Evolutionary conservation across 2,329 filamentous ascomycete genomes (phyloP).

Genomic region (Fusarium sp.): DNA sequence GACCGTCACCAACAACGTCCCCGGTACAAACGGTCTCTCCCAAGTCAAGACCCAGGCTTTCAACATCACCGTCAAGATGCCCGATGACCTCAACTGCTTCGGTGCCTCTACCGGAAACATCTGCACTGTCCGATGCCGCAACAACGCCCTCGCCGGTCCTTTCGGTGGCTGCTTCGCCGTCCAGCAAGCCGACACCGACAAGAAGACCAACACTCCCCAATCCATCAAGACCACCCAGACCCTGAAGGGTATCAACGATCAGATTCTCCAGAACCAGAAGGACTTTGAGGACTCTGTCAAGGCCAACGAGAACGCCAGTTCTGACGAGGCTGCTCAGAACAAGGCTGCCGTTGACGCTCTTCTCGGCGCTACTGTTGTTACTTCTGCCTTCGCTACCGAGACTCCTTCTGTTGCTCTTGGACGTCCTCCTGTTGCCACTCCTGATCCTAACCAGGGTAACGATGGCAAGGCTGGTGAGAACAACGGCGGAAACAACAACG

Average conservation of each 20-base stretch:
- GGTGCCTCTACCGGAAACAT: slow-evolving; percentile 67
- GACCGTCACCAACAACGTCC: slow-evolving; percentile 68
- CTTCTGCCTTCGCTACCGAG: slow-evolving; percentile 48
- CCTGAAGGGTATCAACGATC: slow-evolving; percentile 57
- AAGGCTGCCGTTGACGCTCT: slow-evolving; percentile 55
- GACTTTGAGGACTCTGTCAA: slow-evolving; percentile 58
- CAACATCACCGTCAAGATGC: slow-evolving; percentile 66
- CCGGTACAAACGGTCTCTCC: slow-evolving; percentile 67
- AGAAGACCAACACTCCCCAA: slow-evolving; percentile 57
- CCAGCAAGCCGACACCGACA: slow-evolving; percentile 60
- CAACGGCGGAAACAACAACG: slow-evolving; percentile 14
- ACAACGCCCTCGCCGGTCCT: slow-evolving; percentile 66
- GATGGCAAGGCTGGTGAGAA: slow-evolving; percentile 17
- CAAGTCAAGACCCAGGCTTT: slow-evolving; percentile 67
- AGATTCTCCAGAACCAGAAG: slow-evolving; percentile 62
- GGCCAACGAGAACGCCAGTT: slow-evolving; percentile 57
- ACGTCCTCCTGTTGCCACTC: slow-evolving; percentile 5
- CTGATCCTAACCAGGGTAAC: background rate
- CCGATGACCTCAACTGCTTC: slow-evolving; percentile 59
- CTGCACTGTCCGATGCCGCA: slow-evolving; percentile 69
- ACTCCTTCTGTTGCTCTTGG: slow-evolving; percentile 48
- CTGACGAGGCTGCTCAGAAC: slow-evolving; percentile 44
- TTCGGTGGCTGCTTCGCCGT: slow-evolving; percentile 69
- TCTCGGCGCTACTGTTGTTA: slow-evolving; percentile 46
- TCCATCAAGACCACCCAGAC: slow-evolving; percentile 60